Conservation (phyloP, 176 grass and related monocot genomes). For the Guadua angustifolia region DNA sequence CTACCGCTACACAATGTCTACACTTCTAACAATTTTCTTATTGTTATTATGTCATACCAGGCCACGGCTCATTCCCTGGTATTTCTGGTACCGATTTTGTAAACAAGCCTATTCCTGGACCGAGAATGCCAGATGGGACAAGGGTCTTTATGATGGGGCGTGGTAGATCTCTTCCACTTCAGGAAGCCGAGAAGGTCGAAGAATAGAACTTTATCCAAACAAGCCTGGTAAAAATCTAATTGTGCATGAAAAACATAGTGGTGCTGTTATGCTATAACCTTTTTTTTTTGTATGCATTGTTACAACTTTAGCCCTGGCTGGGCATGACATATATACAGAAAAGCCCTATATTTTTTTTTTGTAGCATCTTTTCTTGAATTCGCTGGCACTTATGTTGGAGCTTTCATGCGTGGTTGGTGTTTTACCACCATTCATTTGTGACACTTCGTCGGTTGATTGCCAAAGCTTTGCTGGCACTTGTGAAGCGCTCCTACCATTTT, state of each 20-base stretch:
- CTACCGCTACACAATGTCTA: not conserved
- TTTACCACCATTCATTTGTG: not conserved
- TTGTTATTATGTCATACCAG: conserved; percentile 31
- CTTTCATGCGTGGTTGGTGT: not conserved
- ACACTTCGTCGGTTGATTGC: not conserved
- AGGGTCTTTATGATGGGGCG: conserved; percentile 79
- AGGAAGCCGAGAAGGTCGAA: conserved; percentile 39
- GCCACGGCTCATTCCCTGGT: not conserved
- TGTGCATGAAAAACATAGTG: not conserved
- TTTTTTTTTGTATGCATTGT: not conserved
- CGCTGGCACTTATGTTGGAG: not conserved
- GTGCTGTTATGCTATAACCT: not conserved
- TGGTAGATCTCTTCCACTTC: conserved; percentile 52
- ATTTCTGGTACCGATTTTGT: conserved; percentile 43
- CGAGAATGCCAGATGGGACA: conserved; percentile 87
- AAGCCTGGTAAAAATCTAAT: conserved; percentile 14
- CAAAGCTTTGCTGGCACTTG: not conserved
- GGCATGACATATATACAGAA: not conserved
- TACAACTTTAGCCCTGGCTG: not conserved
- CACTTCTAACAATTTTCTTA: not conserved
- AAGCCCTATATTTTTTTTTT: not conserved
- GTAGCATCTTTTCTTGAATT: not conserved
- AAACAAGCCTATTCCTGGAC: conserved; percentile 78
- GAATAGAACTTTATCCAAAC: conserved; percentile 30
- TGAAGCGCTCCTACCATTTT: not conserved